Evolutionary conservation across 768 basidiomycete genomes (phyloP).

Genomic region (Cyathus striatus): DNA sequence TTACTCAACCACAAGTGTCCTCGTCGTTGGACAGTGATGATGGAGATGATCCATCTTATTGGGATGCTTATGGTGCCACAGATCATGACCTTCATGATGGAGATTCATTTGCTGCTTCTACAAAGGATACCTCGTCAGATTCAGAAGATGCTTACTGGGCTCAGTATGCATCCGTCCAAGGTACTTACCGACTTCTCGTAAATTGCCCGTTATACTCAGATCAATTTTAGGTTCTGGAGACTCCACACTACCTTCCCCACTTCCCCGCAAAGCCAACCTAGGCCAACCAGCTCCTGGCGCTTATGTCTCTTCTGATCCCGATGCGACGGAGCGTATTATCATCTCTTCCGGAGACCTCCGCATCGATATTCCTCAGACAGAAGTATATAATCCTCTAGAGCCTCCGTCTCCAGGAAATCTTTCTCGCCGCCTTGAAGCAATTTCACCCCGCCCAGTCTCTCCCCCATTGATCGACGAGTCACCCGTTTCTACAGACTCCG

Average conservation of each 20-base stretch:
- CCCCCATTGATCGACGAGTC: slow-evolving; percentile 19
- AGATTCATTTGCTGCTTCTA: slow-evolving; percentile 10
- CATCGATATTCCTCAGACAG: slow-evolving; percentile 16
- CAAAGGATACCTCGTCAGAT: slow-evolving; percentile 15
- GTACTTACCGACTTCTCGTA: slow-evolving; percentile 26
- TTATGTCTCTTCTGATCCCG: slow-evolving; percentile 3
- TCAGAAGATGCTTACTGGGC: slow-evolving; percentile 74
- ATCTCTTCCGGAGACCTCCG: slow-evolving; percentile 22
- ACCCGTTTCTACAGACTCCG: slow-evolving; percentile 12
- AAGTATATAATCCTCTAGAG: slow-evolving; percentile 32
- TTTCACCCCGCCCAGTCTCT: slow-evolving; percentile 19
- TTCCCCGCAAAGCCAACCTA: slow-evolving; percentile 21
- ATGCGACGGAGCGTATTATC: slow-evolving; percentile 22
- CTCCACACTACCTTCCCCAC: slow-evolving; percentile 59
- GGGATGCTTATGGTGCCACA: slow-evolving; percentile 55
- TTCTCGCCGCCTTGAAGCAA: slow-evolving; percentile 32
- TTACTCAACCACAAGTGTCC: too few species aligned
- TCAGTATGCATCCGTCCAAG: slow-evolving; percentile 65
- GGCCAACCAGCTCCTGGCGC: slow-evolving; percentile 6
- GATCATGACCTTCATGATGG: slow-evolving; percentile 24
- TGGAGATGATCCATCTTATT: slow-evolving; percentile 57
- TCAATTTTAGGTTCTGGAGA: slow-evolving; percentile 62
- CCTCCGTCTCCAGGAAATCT: slow-evolving; percentile 36
- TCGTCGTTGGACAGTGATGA: slow-evolving; percentile 24
- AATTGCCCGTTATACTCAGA: slow-evolving; percentile 1